phyloP scores from a whole-genome alignment of 2,329 filamentous ascomycete species.

The Fusarium sp. region DNA sequence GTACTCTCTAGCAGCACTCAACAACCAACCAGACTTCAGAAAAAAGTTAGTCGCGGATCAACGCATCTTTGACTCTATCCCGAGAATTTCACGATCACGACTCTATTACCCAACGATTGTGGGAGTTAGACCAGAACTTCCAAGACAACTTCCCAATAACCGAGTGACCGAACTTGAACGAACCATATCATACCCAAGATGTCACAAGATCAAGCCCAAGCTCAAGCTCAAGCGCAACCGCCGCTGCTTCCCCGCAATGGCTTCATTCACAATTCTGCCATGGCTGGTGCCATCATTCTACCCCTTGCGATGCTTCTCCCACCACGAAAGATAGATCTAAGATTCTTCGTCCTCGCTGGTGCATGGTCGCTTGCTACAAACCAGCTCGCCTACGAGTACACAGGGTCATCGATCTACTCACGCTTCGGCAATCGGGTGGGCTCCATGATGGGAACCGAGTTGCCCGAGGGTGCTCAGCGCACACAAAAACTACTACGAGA shows the following conservation, averaged over 20 bases:
- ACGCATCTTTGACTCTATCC: constrained; percentile 14
- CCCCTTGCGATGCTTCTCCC: constrained; percentile 63
- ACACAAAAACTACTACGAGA: constrained; percentile 60
- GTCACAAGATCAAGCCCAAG: constrained; percentile 44
- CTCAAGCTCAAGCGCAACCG: constrained; percentile 38
- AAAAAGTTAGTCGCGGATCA: constrained; percentile 33
- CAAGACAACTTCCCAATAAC: not conserved
- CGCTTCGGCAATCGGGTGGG: constrained; percentile 59
- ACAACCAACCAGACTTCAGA: constrained; percentile 16
- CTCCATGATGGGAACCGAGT: constrained; percentile 61
- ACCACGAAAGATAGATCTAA: constrained; percentile 63
- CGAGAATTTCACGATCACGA: constrained; percentile 14
- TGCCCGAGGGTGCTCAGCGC: constrained; percentile 66
- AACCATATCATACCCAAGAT: constrained; percentile 32
- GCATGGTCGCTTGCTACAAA: constrained; percentile 65
- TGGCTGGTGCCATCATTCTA: constrained; percentile 60
- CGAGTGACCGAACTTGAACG: not conserved
- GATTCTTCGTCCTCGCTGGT: constrained; percentile 61
- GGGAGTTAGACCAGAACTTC: not conserved
- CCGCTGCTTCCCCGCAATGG: constrained; percentile 50
- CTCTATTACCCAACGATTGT: not conserved
- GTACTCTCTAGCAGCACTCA: not conserved
- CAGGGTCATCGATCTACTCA: constrained; percentile 62
- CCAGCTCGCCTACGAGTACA: constrained; percentile 68
- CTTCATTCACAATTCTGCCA: constrained; percentile 60